Percentiles rank a stretch among this genome's conserved stretches.
phyloP scores from a whole-genome alignment of 768 basidiomycete genomes.

The Hericium rajendrae region DNA sequence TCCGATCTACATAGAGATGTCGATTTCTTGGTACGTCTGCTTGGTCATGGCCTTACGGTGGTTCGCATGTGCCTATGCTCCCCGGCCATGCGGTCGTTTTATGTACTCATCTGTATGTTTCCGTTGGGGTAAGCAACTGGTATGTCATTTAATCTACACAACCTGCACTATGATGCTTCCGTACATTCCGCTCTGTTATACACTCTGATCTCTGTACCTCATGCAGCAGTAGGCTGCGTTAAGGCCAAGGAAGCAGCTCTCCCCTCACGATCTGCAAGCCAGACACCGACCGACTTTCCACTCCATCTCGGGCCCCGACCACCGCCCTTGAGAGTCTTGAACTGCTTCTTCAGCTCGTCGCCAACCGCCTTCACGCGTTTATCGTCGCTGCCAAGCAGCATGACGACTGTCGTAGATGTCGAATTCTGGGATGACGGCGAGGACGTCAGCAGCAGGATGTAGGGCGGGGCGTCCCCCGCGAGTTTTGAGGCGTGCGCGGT shows the following conservation, averaged over 20 bases:
- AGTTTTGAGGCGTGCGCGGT: conserved; percentile 16
- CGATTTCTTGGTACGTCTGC: no score
- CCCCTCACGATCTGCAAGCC: conserved; percentile 42
- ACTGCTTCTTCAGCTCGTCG: conserved; percentile 43
- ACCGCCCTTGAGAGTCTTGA: conserved; percentile 59
- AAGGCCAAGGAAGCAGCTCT: conserved; percentile 18
- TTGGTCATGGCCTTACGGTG: no score
- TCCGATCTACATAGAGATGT: no score
- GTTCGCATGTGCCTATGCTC: no score
- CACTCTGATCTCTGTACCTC: no score
- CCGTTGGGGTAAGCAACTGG: no score
- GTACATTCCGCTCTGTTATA: no score
- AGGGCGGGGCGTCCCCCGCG: conserved; percentile 18
- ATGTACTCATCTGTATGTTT: no score
- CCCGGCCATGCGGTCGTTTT: no score
- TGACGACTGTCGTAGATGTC: conserved; percentile 41
- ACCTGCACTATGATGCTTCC: no score
- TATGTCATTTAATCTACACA: no score
- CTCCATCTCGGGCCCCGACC: conserved; percentile 73
- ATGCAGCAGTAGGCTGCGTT: not conserved
- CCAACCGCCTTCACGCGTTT: conserved; percentile 49
- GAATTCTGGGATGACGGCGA: conserved; percentile 47
- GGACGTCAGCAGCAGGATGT: conserved; percentile 49
- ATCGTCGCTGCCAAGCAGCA: conserved; percentile 54
- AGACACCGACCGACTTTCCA: conserved; percentile 59